These are phyloP conservation scores for Candolleomyces aberdarensis DNA, from an alignment of 768 basidiomycete genomes.

Conservation along the genomic window DNA sequence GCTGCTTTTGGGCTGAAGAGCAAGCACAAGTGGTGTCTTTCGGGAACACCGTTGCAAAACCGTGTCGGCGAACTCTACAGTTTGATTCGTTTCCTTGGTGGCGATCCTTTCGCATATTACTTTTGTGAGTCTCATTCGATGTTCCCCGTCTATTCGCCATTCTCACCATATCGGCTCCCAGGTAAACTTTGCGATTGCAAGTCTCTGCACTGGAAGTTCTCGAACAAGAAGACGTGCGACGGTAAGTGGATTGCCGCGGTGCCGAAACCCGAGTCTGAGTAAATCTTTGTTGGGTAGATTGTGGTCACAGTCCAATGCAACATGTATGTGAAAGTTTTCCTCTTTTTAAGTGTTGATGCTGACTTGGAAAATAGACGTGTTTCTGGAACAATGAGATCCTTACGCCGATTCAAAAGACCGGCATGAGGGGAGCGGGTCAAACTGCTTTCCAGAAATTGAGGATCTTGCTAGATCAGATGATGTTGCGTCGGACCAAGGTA, in stretches of 20 bases:
- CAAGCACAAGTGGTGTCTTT: conserved; percentile 90
- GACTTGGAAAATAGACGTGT: conserved; percentile 57
- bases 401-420: conserved; percentile 92
- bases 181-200: conserved; percentile 94
- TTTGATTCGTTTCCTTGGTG: conserved; percentile 88
- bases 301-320: conserved; percentile 83
- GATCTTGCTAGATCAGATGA: conserved; percentile 88
- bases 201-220: conserved; percentile 92
- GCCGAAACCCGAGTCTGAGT: background rate
- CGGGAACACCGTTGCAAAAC: conserved; percentile 95
- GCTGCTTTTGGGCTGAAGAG: conserved; percentile 89
- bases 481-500: conserved; percentile 89
- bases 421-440: conserved; percentile 76
- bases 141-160: background rate
- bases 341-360: conserved; percentile 7
- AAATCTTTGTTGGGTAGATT: conserved; percentile 43
- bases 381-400: conserved; percentile 98
- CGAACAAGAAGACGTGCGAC: conserved; percentile 79
- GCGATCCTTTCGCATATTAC: conserved; percentile 88
- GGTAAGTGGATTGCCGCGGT: conserved; percentile 39
- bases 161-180: conserved; percentile 22
- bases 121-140: conserved; percentile 58
- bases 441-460: conserved; percentile 90
- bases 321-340: conserved; percentile 38
- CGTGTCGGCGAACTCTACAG: conserved; percentile 99